Evolutionary conservation across 306 rosid genomes (phyloP), one percentile per base, ranked within the genome.

Genomic region (Fragaria ananassa): DNA sequence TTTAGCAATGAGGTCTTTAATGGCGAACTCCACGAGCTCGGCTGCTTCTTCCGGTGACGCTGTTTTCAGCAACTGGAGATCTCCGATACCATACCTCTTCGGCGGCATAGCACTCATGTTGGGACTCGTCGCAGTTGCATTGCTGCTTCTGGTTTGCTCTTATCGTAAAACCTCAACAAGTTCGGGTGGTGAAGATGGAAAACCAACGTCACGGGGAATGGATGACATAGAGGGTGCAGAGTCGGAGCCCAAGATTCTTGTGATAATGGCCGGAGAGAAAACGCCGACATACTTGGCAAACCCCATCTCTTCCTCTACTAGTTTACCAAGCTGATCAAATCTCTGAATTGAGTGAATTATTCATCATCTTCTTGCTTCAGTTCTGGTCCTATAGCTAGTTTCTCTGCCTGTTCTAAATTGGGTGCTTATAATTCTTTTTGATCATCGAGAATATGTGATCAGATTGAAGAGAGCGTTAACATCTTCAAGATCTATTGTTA

Each of bases 261-360:
- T 91, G 15, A 84, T 91, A 29, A 90, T 94, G 97, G 89, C 97
- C 1, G 98, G 98, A 64, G 96, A 90, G 39, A 77, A 53, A 7
- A 88, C 72, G 46, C 96, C 98, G 27, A 85, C 97, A 6, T 84
- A 77, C 84, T 84, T 94, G 83, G 98, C 97, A 62, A 82, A 76
- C 27, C 97, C 96, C 2, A 9, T 77, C 10, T 19, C 74, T 47
- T 47, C 85, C 64, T 60, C 75, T 37, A 18, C n/a, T 74, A 73
- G 45, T 8, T 35, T 19, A 29, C 45, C 18, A 79, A 60, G 39
- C 58, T 75, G 54, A 74, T 53, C 29, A 71, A 18, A 15, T 46
- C 14, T 61, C 42, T 34, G n/a, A 69, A 62, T 37, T 37, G 41
- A 37, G 41, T 4, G 41, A 37, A 37, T 37, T 37, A 37, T 42